Evolutionary conservation across 2,329 filamentous ascomycete species (phyloP), one percentile per base, ranked within the genome.

Genomic region (Calonectria pseudoreteaudii): DNA sequence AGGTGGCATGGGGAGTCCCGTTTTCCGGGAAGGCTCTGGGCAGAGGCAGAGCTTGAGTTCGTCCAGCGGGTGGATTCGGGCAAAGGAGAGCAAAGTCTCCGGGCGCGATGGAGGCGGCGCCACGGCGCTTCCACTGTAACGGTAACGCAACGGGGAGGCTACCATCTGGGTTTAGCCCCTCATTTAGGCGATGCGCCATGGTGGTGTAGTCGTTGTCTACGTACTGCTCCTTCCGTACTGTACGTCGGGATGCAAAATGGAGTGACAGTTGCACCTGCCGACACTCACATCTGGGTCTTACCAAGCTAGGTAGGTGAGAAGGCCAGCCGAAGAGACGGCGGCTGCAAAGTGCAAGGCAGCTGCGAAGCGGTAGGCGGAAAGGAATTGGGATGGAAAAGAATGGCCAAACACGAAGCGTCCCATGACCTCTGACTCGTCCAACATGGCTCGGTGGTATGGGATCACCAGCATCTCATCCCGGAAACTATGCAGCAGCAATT

Each of bases 41-140:
- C 31, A 34, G 31, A 34, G 11, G 49, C 26, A 13, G 28, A n/a
- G 26, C 49, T 23, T 69, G 58, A 31, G 68, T 64, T 41, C 58
- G 28, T 53, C 36, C 58, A 49, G 30, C 70, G 70, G 70, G 66
- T 65, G 70, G 70, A 65, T 34, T 72, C 70, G 70, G 70, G 41
- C 44, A 56, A 66, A 44, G 20, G 38, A 34, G 31, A 47, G 52
- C 50, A 56, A n/a, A 50, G 56, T 16, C 28, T 16, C 56, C 26
- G 52, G 65, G 44, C 44, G 44, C 31, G 56, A 62, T 62, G 56
- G 56, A 41, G 56, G 56, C 56, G 56, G 56, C 56, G 56, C 56
- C 56, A 62, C 56, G 36, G 36, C 58, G 28, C 49, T 58, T 56
- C 60, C 66, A 58, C 36, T 72, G 66, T 50, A 70, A 69, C 66